Evolutionary conservation across 2,329 filamentous ascomycete genomes (phyloP).

Genomic region (Phialophora verrucosa): DNA sequence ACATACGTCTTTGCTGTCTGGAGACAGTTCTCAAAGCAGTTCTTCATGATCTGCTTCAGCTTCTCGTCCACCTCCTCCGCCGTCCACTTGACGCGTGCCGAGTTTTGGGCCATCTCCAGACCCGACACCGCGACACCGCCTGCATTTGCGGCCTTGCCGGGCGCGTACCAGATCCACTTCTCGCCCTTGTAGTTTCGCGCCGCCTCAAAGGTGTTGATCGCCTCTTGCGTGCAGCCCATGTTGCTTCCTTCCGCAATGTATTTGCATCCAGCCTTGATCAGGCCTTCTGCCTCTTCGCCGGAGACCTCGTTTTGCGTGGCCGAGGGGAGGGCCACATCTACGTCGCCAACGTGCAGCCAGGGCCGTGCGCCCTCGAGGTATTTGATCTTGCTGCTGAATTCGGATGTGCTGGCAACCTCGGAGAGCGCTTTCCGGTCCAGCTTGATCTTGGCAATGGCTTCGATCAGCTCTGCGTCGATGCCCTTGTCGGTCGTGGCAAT

Average conservation of each 20-base stretch:
- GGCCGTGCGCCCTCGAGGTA: conserved; percentile 88
- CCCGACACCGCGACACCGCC: conserved; percentile 97
- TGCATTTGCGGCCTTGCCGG: conserved; percentile 95
- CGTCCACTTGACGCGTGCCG: conserved; percentile 82
- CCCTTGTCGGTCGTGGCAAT: conserved; percentile 72
- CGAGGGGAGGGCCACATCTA: conserved; percentile 89
- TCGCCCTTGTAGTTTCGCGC: conserved; percentile 72
- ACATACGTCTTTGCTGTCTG: conserved; percentile 90
- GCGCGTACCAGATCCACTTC: conserved; percentile 88
- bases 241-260: conserved; percentile 97
- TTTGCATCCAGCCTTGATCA: conserved; percentile 76
- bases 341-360: conserved; percentile 86
- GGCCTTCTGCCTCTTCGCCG: conserved; percentile 82
- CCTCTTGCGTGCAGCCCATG: conserved; percentile 97
- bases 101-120: conserved; percentile 99
- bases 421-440: conserved; percentile 82
- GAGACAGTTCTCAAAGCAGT: conserved; percentile 87
- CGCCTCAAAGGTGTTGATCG: conserved; percentile 90
- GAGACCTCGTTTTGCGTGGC: conserved; percentile 98
- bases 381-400: conserved; percentile 71
- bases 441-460: conserved; percentile 83
- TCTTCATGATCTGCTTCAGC: conserved; percentile 94
- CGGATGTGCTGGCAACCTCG: conserved; percentile 64
- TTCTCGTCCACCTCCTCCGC: conserved; percentile 86
- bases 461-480: conserved; percentile 80